A percentile compares a stretch with the other conserved stretches of the same genome.
Conservation (phyloP, 1,284 basidiomycete genomes). For the Cutaneotrichosporon daszewskae region DNA sequence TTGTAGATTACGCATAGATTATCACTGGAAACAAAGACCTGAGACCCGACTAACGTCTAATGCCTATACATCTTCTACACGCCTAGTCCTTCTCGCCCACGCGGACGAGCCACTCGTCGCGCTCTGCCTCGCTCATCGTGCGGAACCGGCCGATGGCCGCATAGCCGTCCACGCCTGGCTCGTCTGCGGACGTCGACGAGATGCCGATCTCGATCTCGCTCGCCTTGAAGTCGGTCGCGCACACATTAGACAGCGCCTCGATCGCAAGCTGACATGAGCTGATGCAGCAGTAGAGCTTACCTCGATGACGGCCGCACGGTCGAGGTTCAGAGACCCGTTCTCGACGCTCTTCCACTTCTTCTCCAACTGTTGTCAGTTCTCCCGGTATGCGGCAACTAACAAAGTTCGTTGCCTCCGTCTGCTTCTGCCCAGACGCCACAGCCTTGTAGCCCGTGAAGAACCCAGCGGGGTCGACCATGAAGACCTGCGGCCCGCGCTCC, state of each 20-base stretch:
- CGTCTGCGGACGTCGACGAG: conserved; percentile 38
- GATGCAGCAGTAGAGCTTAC: conserved; percentile 48
- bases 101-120: conserved; percentile 76
- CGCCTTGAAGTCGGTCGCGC: conserved; percentile 88
- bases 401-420: conserved; percentile 97
- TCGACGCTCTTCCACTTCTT: conserved; percentile 98
- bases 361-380: conserved; percentile 57
- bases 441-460: conserved; percentile 99
- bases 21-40: neutral
- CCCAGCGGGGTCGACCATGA: conserved; percentile 97
- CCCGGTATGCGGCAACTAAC: conserved; percentile 22
- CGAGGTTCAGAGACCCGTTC: conserved; percentile 58
- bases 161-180: conserved; percentile 42
- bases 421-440: conserved; percentile 92
- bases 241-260: conserved; percentile 84
- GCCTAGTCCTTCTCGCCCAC: conserved; percentile 86
- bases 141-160: conserved; percentile 62
- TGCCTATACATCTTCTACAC: neutral
- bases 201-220: conserved; percentile 55
- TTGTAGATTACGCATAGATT: conserved; percentile 1
- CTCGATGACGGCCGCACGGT: conserved; percentile 78
- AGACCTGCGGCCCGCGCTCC: conserved; percentile 84
- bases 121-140: conserved; percentile 74
- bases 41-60: neutral
- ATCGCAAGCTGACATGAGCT: conserved; percentile 70